Percentiles rank a stretch among this genome's conserved stretches.
Evolutionary conservation across 78 protist species (phyloP).

Genomic region (Guillardia theta): DNA sequence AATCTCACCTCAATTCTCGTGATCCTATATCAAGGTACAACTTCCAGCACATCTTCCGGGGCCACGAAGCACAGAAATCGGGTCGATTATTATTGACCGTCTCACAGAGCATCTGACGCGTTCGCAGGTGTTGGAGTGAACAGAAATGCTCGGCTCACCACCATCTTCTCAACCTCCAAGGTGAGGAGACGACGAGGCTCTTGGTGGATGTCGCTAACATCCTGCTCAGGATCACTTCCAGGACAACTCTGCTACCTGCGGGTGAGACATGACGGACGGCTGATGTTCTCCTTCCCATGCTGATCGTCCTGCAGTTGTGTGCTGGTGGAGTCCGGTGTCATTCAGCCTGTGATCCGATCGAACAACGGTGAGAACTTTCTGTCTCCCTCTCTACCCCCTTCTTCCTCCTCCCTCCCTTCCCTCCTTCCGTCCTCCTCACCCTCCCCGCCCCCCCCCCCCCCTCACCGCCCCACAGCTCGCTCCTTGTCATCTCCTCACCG

Average conservation of each 20-base stretch:
- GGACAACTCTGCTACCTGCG: not conserved
- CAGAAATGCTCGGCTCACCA: not conserved
- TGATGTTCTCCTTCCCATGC: not conserved
- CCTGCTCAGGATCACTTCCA: slow-evolving; percentile 20
- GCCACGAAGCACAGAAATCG: not conserved
- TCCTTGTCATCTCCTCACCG: too few species aligned
- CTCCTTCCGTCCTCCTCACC: not conserved
- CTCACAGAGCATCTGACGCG: not conserved
- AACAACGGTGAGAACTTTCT: not conserved
- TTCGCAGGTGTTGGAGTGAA: not conserved
- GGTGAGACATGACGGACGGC: not conserved
- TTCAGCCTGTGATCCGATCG: not conserved
- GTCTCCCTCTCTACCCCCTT: not conserved
- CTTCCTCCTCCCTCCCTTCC: not conserved
- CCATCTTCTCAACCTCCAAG: not conserved
- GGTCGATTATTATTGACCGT: not conserved
- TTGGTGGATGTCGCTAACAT: too few species aligned
- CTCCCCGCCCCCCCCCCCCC: not conserved
- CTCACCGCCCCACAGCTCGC: too few species aligned
- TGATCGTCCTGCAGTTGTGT: not conserved
- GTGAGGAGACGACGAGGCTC: too few species aligned
- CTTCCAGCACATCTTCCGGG: slow-evolving; percentile 13
- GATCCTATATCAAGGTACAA: not conserved
- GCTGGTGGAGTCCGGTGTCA: not conserved
- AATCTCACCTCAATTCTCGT: too few species aligned